Percentiles rank a stretch among this genome's conserved stretches.
Evolutionary conservation across 192 early-diverging fungal genomes (phyloP).

Genomic region (Fimicolochytrium jonesii): DNA sequence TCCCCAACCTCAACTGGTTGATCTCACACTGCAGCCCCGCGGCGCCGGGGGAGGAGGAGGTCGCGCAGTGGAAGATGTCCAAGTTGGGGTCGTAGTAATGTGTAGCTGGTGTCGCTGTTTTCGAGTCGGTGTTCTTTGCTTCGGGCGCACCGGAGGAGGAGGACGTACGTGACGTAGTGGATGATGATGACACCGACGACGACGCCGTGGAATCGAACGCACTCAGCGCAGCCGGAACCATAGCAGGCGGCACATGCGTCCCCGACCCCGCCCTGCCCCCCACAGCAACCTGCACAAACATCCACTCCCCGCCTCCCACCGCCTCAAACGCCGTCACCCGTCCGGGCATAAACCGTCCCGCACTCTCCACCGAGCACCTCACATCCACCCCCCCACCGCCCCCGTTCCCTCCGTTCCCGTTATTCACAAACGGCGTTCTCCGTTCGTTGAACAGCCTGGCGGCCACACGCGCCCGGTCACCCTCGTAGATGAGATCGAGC

Average conservation of each 20-base stretch:
- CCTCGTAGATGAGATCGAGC: slow-evolving; percentile 24
- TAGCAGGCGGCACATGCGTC: too few relatives aligned
- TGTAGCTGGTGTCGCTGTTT: not conserved
- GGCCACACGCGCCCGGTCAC: slow-evolving; percentile 10
- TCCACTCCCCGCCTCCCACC: too few relatives aligned
- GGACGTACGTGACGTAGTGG: too few relatives aligned
- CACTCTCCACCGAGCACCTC: slow-evolving; percentile 12
- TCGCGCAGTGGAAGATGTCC: not conserved
- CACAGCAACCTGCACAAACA: too few relatives aligned
- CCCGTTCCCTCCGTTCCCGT: not conserved
- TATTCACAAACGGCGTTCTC: not conserved
- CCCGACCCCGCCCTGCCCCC: too few relatives aligned
- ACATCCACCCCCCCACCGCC: not conserved
- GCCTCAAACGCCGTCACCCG: not conserved
- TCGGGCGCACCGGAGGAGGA: too few relatives aligned
- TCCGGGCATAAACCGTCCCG: slow-evolving; percentile 10
- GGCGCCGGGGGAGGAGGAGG: not conserved
- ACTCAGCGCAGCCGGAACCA: too few relatives aligned
- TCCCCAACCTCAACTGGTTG: slow-evolving; percentile 56
- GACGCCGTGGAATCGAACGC: too few relatives aligned
- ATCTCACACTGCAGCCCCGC: slow-evolving; percentile 59
- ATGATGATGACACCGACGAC: too few relatives aligned
- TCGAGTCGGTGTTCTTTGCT: too few relatives aligned
- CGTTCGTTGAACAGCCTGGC: not conserved
- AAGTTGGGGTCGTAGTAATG: not conserved